Evolutionary conservation across 352 stramenopile genomes (phyloP).

Genomic region (Pythium brachiatum): DNA sequence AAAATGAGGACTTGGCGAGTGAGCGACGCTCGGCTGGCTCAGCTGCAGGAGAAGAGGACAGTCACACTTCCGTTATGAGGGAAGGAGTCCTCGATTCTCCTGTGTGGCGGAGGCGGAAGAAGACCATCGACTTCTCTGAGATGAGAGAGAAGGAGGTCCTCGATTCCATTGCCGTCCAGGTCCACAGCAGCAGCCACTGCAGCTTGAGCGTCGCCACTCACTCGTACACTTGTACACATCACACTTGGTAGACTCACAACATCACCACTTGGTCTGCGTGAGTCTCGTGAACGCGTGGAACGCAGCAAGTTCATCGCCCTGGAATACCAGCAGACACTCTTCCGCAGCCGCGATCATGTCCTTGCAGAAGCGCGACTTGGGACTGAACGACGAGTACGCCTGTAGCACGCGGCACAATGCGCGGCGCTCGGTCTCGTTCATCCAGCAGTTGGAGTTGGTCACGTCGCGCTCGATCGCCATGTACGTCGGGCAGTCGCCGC

Average conservation of each 20-base stretch:
- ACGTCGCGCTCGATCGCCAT: conserved; percentile 29
- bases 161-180: conserved; percentile 6
- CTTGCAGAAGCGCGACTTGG: conserved; percentile 22
- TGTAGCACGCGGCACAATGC: conserved; percentile 30
- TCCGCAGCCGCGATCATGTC: conserved; percentile 34
- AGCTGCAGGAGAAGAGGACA: conserved; percentile 16
- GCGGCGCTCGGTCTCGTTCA: conserved; percentile 34
- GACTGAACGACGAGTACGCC: conserved; percentile 28
- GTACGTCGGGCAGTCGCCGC: conserved; percentile 25
- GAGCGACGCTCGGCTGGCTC: background rate
- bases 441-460: conserved; percentile 35
- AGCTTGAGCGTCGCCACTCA: no score
- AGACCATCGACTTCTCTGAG: conserved; percentile 28
- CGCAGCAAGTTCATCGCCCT: conserved; percentile 30
- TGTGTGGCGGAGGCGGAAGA: conserved; percentile 5
- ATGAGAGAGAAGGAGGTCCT: conserved; percentile 33
- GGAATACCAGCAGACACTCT: conserved; percentile 34
- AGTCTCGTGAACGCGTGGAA: conserved; percentile 33
- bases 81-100: conserved; percentile 31
- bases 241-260: background rate
- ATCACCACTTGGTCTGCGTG: conserved; percentile 26
- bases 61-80: conserved; percentile 32
- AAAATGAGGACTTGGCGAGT: background rate
- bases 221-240: background rate
- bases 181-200: background rate